phyloP scores from a whole-genome alignment of 2,329 filamentous ascomycete species.

The Hypoxylon sp. region DNA sequence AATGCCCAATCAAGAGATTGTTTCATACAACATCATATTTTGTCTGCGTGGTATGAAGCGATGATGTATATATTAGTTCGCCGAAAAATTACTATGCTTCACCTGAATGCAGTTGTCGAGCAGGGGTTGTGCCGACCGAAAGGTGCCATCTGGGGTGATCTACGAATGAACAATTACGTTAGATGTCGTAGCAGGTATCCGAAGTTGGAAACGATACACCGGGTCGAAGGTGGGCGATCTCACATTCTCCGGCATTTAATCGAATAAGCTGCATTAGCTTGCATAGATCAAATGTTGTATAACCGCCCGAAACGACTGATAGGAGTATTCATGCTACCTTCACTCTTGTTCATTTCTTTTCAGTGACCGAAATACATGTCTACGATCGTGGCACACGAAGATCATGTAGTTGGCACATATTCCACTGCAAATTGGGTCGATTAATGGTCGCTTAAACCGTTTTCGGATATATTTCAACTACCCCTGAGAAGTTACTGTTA shows the following conservation, averaged over 20 bases:
- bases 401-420: neutral
- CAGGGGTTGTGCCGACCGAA: neutral
- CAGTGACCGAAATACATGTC: neutral
- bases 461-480: slow-evolving; percentile 11
- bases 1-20: neutral
- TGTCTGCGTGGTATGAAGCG: neutral
- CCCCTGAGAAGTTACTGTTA: neutral
- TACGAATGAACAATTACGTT: neutral
- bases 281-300: slow-evolving; percentile 1
- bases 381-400: neutral
- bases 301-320: slow-evolving; percentile 14
- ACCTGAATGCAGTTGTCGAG: neutral
- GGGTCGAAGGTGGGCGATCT: neutral
- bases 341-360: neutral
- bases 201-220: slow-evolving; percentile 12
- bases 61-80: neutral
- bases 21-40: neutral
- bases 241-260: slow-evolving; percentile 7
- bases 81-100: slow-evolving; percentile 11
- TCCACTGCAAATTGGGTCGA: neutral
- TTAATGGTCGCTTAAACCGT: too few species aligned
- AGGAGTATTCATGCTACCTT: neutral
- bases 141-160: neutral
- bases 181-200: slow-evolving; percentile 1
- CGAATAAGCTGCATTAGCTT: slow-evolving; percentile 16